These are phyloP conservation scores for Psilocybe mexicana DNA, from an alignment of 1,284 basidiomycete species.

Conservation along the genomic window DNA sequence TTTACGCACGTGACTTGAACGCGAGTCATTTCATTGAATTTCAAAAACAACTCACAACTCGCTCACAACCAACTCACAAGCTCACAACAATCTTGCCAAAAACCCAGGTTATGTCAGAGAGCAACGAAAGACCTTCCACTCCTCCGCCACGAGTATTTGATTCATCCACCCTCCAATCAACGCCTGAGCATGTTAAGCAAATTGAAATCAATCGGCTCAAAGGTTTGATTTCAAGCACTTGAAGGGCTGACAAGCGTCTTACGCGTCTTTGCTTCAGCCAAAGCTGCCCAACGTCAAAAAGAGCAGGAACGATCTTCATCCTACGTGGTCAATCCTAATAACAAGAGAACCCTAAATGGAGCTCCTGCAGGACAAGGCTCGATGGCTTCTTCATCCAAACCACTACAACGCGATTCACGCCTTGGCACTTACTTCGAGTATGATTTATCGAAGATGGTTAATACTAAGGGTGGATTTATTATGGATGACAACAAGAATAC, in stretches of 20 bases:
- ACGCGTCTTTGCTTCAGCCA: slow-evolving; percentile 40
- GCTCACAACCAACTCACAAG: background rate
- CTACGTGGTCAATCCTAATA: slow-evolving; percentile 51
- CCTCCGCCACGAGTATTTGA: slow-evolving; percentile 24
- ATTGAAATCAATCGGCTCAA: slow-evolving; percentile 58
- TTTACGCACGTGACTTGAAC: background rate
- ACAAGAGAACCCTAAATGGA: slow-evolving; percentile 55
- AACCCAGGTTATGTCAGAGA: slow-evolving; percentile 15
- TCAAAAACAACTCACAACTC: background rate
- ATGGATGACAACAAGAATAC: slow-evolving; percentile 81
- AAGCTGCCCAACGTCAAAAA: slow-evolving; percentile 57
- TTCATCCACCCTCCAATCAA: slow-evolving; percentile 26
- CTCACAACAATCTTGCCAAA: background rate
- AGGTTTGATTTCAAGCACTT: slow-evolving; percentile 35
- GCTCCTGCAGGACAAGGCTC: slow-evolving; percentile 54
- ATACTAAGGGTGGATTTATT: slow-evolving; percentile 92
- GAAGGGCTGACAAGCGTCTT: background rate
- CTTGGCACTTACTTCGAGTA: slow-evolving; percentile 92
- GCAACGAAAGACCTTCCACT: slow-evolving; percentile 23
- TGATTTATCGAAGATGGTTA: slow-evolving; percentile 95
- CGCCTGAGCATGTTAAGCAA: slow-evolving; percentile 46
- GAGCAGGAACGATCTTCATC: slow-evolving; percentile 54
- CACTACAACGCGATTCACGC: slow-evolving; percentile 68
- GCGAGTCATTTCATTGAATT: background rate
- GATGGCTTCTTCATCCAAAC: slow-evolving; percentile 41